Evolutionary conservation across 106 monocot species (phyloP).

Genomic region (Xerophyta viscosa): DNA sequence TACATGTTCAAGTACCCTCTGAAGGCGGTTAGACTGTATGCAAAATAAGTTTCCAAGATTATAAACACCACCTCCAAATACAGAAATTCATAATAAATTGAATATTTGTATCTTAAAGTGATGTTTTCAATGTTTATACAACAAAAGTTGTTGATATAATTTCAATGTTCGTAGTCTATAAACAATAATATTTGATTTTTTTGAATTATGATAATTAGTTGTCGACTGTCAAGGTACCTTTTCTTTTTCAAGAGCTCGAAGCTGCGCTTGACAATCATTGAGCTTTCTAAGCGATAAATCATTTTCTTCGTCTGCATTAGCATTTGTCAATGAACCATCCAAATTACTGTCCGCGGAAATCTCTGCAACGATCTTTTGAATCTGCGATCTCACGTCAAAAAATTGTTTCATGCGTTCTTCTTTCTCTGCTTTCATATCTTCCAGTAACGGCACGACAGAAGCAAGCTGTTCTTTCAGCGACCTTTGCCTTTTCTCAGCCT

Average conservation of each 20-base stretch:
- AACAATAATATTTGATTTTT: too few relatives aligned
- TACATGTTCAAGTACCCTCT: slow-evolving; percentile 58
- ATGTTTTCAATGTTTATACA: not conserved
- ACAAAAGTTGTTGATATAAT: not conserved
- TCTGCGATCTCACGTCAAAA: slow-evolving; percentile 47
- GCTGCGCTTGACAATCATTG: slow-evolving; percentile 55
- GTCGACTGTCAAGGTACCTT: slow-evolving; percentile 75
- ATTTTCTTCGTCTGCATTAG: slow-evolving; percentile 38
- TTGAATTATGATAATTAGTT: too few relatives aligned
- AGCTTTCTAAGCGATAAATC: slow-evolving; percentile 81
- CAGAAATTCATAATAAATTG: too few relatives aligned
- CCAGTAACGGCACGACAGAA: slow-evolving; percentile 45
- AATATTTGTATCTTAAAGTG: not conserved
- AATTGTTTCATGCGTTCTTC: slow-evolving; percentile 65
- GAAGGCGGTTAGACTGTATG: slow-evolving; percentile 69
- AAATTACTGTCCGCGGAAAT: slow-evolving; percentile 28
- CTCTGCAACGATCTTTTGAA: slow-evolving; percentile 64
- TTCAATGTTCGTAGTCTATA: too few relatives aligned
- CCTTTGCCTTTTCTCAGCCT: slow-evolving; percentile 38
- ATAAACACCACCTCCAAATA: not conserved
- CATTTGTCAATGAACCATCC: slow-evolving; percentile 5
- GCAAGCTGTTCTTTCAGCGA: slow-evolving; percentile 74
- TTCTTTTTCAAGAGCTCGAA: slow-evolving; percentile 70
- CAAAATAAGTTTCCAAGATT: not conserved
- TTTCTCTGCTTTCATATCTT: slow-evolving; percentile 54